phyloP scores from a whole-genome alignment of 164 flowering plant species.

The Kingdonia uniflora region DNA sequence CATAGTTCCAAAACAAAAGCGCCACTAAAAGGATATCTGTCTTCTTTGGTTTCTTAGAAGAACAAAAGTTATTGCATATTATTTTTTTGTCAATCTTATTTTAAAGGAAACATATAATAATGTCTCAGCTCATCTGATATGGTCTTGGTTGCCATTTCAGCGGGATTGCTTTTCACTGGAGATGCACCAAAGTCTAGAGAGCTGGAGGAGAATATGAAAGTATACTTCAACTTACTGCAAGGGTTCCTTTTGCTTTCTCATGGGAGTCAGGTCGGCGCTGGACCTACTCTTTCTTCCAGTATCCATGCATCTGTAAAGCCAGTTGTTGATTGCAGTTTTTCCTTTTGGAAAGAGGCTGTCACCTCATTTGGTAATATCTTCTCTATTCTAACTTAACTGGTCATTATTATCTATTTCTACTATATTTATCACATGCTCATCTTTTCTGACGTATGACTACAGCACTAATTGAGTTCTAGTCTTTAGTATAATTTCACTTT shows the following conservation, averaged over 20 bases:
- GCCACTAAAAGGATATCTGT: no score
- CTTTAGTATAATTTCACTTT: no score
- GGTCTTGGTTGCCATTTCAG: slow-evolving; percentile 26
- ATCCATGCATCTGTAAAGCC: slow-evolving; percentile 55
- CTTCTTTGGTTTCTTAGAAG: no score
- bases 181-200: slow-evolving; percentile 37
- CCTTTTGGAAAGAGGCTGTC: slow-evolving; percentile 17
- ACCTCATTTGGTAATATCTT: slow-evolving; percentile 18
- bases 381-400: neutral
- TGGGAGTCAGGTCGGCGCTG: slow-evolving; percentile 78
- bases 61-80: no score
- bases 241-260: slow-evolving; percentile 71
- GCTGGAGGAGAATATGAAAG: slow-evolving; percentile 62
- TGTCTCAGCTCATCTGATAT: neutral
- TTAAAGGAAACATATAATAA: no score
- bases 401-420: neutral
- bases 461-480: no score
- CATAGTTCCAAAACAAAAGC: no score
- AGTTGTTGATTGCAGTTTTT: slow-evolving; percentile 64
- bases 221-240: slow-evolving; percentile 67
- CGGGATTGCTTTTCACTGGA: slow-evolving; percentile 82
- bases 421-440: no score
- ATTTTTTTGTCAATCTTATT: no score
- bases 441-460: no score
- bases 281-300: slow-evolving; percentile 63